Evolutionary conservation across 2,329 filamentous ascomycete genomes (phyloP).

Genomic region (Clonostachys rosea): DNA sequence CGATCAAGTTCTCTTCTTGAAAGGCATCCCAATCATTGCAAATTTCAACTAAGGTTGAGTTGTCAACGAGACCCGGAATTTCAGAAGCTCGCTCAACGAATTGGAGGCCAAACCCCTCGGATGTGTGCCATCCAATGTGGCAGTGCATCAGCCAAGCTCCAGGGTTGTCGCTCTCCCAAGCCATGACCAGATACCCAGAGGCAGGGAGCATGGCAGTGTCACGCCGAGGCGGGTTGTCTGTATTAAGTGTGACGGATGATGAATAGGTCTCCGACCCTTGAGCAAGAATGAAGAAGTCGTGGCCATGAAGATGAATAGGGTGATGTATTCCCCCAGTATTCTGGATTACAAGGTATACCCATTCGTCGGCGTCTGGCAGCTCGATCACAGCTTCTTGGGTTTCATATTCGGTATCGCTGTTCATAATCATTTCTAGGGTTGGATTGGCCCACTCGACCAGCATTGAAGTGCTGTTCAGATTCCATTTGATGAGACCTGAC

Average conservation of each 20-base stretch:
- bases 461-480: not conserved
- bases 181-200: slow-evolving; percentile 40
- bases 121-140: slow-evolving; percentile 41
- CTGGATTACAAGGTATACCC: slow-evolving; percentile 18
- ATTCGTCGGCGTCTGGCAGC: slow-evolving; percentile 13
- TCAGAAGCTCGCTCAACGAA: slow-evolving; percentile 12
- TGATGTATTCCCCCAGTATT: slow-evolving; percentile 15
- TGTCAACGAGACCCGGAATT: slow-evolving; percentile 6
- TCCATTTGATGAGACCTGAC: not conserved
- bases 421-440: slow-evolving; percentile 4
- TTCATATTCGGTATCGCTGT: slow-evolving; percentile 9
- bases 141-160: slow-evolving; percentile 45
- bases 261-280: slow-evolving; percentile 12
- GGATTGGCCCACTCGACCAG: no score
- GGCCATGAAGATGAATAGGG: slow-evolving; percentile 29
- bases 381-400: slow-evolving; percentile 18
- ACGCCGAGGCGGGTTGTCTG: slow-evolving; percentile 42
- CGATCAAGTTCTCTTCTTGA: slow-evolving; percentile 4
- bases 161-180: slow-evolving; percentile 42
- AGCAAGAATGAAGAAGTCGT: slow-evolving; percentile 18
- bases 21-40: slow-evolving; percentile 8
- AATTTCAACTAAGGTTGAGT: slow-evolving; percentile 2
- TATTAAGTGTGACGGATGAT: slow-evolving; percentile 25
- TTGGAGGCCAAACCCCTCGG: slow-evolving; percentile 13
- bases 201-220: slow-evolving; percentile 43